Base-by-base conservation (phyloP, 768 basidiomycete species). In the Russula abietina region DNA sequence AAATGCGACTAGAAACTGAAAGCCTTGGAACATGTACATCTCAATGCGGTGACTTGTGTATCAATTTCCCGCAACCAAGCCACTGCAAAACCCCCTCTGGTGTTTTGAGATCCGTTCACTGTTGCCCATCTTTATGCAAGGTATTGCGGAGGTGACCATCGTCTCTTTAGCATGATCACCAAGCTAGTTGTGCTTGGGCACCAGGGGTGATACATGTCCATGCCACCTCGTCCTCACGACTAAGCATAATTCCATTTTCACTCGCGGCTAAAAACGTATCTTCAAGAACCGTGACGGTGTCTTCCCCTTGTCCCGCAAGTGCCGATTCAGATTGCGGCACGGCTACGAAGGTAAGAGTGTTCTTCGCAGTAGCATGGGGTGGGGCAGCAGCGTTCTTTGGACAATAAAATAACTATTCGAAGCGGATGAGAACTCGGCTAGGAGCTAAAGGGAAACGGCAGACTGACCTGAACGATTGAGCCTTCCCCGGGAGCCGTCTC, bases 161-260 rank as follows among this genome's bases (percentile, higher is more conserved):
- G 4, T 22, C 22, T 22, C 11, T 46, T 4, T 4, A 22, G 11
- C 22, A 48, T n/a, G 2, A 24, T 57, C 36, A 59, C 71, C 71
- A 75, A 24, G 59, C 62, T 50, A 76, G 62, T 30, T 65, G 61
- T 2, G 67, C 72, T 17, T 71, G 57, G 22, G 71, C 69, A 10
- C 81, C 80, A 0, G 77, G 73, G 41, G 76, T 70, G 11, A 70
- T 72, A 65, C 80, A 81, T 57, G 69, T 77, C 81, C 81, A 81
- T 9, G 71, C 54, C 32, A 67, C 49, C 55, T 77, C 71, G 26
- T 63, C 57, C 19, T 71, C 70, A 26, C 70, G 70, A 19, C 78
- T 67, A 19, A 81, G 66, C 3, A 71, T 68, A 62, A 83, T 80
- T 10, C 83, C 83, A 59, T 83, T 82, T 69, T 84, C 84, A 57